phyloP scores from a whole-genome alignment of 2,329 filamentous ascomycete genomes.

The Akanthomyces uredinophilus region DNA sequence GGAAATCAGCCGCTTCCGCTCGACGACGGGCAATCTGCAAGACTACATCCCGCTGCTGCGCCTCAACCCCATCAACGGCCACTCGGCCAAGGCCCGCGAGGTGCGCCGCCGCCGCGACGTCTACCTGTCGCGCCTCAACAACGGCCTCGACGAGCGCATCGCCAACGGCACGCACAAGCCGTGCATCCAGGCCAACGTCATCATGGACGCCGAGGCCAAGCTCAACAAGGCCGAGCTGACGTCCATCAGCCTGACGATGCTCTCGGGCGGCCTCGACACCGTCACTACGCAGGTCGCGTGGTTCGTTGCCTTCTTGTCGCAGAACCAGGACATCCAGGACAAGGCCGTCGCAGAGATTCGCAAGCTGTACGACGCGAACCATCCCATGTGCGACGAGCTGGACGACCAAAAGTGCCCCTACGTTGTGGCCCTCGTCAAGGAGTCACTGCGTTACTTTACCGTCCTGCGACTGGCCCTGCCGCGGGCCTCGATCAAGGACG shows the following conservation, averaged over 20 bases:
- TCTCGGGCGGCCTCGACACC: constrained; percentile 62
- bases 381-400: constrained; percentile 53
- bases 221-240: constrained; percentile 58
- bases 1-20: constrained; percentile 53
- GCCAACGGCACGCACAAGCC: constrained; percentile 55
- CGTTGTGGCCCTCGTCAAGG: constrained; percentile 57
- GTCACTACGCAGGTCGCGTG: constrained; percentile 61
- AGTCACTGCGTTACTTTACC: constrained; percentile 58
- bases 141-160: constrained; percentile 55
- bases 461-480: constrained; percentile 60
- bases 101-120: constrained; percentile 56
- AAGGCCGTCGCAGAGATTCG: constrained; percentile 54
- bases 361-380: constrained; percentile 43
- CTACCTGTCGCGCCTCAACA: constrained; percentile 54
- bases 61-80: constrained; percentile 56
- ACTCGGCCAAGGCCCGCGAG: constrained; percentile 53
- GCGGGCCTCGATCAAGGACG: constrained; percentile 54
- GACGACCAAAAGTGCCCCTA: constrained; percentile 63
- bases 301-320: constrained; percentile 56
- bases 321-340: constrained; percentile 56
- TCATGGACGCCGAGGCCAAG: constrained; percentile 57
- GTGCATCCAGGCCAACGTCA: constrained; percentile 64
- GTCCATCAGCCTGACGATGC: constrained; percentile 63
- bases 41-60: constrained; percentile 56
- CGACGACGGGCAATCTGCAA: constrained; percentile 56